Base-by-base conservation (phyloP, 1,284 basidiomycete species). In the Rhodotorula sp. region DNA sequence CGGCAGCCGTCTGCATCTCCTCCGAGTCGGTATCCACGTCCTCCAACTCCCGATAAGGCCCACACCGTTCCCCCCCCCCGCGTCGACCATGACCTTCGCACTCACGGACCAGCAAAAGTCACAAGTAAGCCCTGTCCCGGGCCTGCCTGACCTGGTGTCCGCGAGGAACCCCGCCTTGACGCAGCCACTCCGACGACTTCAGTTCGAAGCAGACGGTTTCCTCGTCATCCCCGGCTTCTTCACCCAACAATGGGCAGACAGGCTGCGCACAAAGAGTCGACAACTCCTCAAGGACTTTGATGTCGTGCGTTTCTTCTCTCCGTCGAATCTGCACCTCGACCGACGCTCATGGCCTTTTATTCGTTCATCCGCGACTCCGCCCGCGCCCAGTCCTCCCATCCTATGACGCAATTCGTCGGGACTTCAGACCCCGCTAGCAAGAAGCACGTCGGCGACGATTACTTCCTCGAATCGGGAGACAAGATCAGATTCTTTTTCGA, bases 401-500 rank as follows among this genome's bases (percentile, higher is more conserved):
- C 95, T 0, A 81, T 90, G 79, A 97, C 93, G 10, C 90, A 88
- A 76, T 98, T 99, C 82, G 90, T 88, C 34, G 95, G 93, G 0
- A 56, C 48, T 2, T 85, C 85, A 16, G 86, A 87, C 21, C 87
- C 50, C 7, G 50, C 38, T 89, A 72, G 85, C 86, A 67, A 67
- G n/a, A 61, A 67, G 54, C 65, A 67, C 77, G 85, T 92, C 52
- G 93, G 93, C 0, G 93, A 98, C 79, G 87, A 92, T 38, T 98
- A 98, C 81, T 99, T 99, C 79, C 83, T 98, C 66, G 86, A 84
- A 19, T 93, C 91, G 2, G 92, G 92, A 2, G 92, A 97, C 81
- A 95, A 97, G 67, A 91, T 94, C 81, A 87, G 90, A 3, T 94
- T 88, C 81, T 95, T 95, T 80, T 83, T 95, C 54, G 93, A 95